A percentile compares a stretch with the other conserved stretches of the same genome.
Evolutionary conservation across 352 stramenopile genomes (phyloP).

Genomic region (Phytopythium vexans): DNA sequence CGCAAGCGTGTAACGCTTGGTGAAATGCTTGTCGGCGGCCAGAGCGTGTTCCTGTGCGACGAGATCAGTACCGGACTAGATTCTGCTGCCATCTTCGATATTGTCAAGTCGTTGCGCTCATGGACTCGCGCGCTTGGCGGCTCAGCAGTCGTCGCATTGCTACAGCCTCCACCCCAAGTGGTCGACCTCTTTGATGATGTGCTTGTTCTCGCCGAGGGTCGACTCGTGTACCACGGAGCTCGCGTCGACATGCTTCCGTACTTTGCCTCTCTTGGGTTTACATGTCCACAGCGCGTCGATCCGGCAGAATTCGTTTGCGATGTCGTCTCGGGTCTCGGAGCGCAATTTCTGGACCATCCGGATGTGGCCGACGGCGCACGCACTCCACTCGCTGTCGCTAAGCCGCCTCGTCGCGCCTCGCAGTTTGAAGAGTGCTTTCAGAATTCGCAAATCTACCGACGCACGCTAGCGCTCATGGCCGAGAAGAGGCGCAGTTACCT

Average conservation of each 20-base stretch:
- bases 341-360: constrained; percentile 7
- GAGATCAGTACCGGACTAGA: constrained; percentile 43
- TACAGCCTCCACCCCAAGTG: constrained; percentile 73
- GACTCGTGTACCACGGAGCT: constrained; percentile 87
- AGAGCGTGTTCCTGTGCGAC: constrained; percentile 68
- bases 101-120: constrained; percentile 38
- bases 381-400: background rate
- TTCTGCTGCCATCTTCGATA: constrained; percentile 29
- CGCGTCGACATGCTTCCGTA: constrained; percentile 49
- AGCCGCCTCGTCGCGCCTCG: constrained; percentile 10
- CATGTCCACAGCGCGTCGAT: constrained; percentile 28
- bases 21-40: constrained; percentile 20
- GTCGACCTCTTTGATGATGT: constrained; percentile 92
- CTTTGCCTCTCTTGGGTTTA: constrained; percentile 65
- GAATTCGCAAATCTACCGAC: constrained; percentile 11
- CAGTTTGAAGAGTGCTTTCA: constrained; percentile 18
- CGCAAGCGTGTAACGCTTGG: constrained; percentile 80
- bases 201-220: constrained; percentile 84
- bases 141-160: constrained; percentile 17
- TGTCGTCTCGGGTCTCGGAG: constrained; percentile 18
- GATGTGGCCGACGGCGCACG: no score
- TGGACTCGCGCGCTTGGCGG: constrained; percentile 25
- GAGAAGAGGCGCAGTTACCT: constrained; percentile 5
- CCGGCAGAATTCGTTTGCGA: constrained; percentile 26
- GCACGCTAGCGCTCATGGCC: constrained; percentile 20